These are phyloP conservation scores for Aspergillus sp. DNA, from an alignment of 2,329 filamentous ascomycete species.

Conservation along the genomic window DNA sequence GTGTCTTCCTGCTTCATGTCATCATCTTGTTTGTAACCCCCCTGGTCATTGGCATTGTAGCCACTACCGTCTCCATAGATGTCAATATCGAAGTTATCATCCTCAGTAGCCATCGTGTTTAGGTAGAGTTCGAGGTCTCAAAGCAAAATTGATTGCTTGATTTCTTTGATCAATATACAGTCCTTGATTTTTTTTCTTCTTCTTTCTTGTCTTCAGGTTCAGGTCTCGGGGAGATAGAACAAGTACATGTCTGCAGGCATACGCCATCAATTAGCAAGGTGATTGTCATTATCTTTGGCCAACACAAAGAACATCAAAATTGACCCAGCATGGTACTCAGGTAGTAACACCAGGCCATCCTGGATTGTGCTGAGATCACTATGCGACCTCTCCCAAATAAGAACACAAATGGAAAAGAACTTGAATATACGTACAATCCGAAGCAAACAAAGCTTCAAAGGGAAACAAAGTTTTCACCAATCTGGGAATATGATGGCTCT, in stretches of 20 bases:
- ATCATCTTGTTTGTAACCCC: slow-evolving; percentile 34
- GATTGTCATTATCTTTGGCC: slow-evolving; percentile 19
- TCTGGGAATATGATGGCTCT: slow-evolving; percentile 17
- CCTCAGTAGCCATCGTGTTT: slow-evolving; percentile 54
- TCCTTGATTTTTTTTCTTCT: slow-evolving; percentile 24
- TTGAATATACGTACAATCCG: slow-evolving; percentile 43
- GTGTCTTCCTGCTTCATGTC: slow-evolving; percentile 39
- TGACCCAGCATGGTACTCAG: slow-evolving; percentile 2
- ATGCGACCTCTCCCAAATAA: slow-evolving; percentile 10
- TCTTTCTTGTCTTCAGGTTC: slow-evolving; percentile 24
- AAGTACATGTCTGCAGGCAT: slow-evolving; percentile 46
- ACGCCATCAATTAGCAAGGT: slow-evolving; percentile 41
- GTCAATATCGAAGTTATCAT: slow-evolving; percentile 71
- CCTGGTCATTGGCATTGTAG: slow-evolving; percentile 48
- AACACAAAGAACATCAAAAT: slow-evolving; percentile 5
- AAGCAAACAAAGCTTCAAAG: slow-evolving; percentile 27
- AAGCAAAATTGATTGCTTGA: slow-evolving; percentile 37
- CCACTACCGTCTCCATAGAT: slow-evolving; percentile 64
- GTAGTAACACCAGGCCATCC: slow-evolving; percentile 12
- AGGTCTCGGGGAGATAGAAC: slow-evolving; percentile 35
- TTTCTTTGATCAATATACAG: slow-evolving; percentile 41
- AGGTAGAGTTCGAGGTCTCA: slow-evolving; percentile 28
- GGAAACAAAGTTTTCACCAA: slow-evolving; percentile 24
- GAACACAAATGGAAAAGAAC: slow-evolving; percentile 24
- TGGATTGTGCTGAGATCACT: slow-evolving; percentile 11